phyloP scores from a whole-genome alignment of 1,284 basidiomycete species.

The Marasmius fiardii region DNA sequence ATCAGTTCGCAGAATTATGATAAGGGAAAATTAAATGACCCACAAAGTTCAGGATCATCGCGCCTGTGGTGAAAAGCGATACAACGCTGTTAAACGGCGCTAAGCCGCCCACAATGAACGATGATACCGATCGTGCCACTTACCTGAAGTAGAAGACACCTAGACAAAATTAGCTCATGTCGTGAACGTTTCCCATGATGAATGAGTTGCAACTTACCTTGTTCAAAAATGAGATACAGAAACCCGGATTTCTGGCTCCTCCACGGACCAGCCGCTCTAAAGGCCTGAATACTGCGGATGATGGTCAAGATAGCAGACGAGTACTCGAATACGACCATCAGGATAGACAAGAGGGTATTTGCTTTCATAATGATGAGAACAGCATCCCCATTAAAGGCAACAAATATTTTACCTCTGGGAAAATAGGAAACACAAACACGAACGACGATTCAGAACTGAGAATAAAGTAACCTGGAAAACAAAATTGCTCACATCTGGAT shows the following conservation, averaged over 20 bases:
- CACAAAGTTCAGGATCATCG: constrained; percentile 5
- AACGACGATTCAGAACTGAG: background rate
- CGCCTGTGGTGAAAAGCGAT: constrained; percentile 11
- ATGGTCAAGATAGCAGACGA: constrained; percentile 11
- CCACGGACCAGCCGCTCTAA: constrained; percentile 5
- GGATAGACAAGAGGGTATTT: constrained; percentile 6
- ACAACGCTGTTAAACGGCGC: background rate
- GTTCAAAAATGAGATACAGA: constrained; percentile 12
- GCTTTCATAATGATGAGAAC: background rate
- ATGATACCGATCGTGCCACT: too few relatives aligned
- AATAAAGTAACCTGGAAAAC: background rate
- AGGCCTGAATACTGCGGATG: constrained; percentile 12
- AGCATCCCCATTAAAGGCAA: background rate
- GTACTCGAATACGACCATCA: constrained; percentile 16
- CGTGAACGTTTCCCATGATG: background rate
- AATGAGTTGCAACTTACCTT: constrained; percentile 7
- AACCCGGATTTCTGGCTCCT: constrained; percentile 6
- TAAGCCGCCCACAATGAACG: background rate
- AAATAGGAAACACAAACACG: background rate
- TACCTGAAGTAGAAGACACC: constrained; percentile 17
- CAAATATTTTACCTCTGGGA: background rate
- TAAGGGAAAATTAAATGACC: background rate
- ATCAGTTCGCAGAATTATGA: background rate
- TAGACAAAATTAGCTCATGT: background rate
- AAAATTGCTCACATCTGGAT: background rate